phyloP scores from a whole-genome alignment of 345 rosid species.

The Eucalyptus camaldulensis region DNA sequence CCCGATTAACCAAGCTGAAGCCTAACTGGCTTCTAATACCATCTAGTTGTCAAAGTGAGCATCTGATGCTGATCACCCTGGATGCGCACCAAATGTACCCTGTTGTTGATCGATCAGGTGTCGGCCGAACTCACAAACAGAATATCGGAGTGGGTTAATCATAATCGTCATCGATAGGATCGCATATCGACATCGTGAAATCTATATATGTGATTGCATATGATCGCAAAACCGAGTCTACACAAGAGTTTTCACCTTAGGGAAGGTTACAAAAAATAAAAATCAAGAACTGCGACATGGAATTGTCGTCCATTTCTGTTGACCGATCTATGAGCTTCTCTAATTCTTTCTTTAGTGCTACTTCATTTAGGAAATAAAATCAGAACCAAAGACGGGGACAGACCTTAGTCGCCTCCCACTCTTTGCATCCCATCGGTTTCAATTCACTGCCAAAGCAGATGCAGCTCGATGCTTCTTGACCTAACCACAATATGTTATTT shows the following conservation, averaged over 20 bases:
- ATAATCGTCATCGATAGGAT: too few species aligned
- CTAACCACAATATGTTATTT: not conserved
- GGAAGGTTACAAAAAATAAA: not conserved
- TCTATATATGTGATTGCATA: not conserved
- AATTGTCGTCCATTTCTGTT: not conserved
- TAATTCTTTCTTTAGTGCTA: not conserved
- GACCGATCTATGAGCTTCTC: not conserved
- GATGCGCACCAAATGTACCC: not conserved
- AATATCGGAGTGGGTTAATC: too few species aligned
- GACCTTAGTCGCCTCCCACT: constrained; percentile 2
- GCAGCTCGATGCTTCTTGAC: not conserved
- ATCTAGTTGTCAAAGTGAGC: not conserved
- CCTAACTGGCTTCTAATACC: not conserved
- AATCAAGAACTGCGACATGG: not conserved
- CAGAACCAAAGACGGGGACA: not conserved
- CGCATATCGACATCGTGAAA: too few species aligned
- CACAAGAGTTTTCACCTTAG: not conserved
- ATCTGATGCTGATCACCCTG: not conserved
- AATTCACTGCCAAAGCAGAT: not conserved
- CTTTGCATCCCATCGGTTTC: not conserved
- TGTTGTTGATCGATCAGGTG: not conserved
- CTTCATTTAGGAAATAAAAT: not conserved
- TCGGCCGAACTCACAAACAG: too few species aligned
- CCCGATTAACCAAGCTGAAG: not conserved
- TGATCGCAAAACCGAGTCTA: not conserved